Evolutionary conservation across 495 filamentous ascomycete genomes (phyloP).

Genomic region (Chaetomium fimeti): DNA sequence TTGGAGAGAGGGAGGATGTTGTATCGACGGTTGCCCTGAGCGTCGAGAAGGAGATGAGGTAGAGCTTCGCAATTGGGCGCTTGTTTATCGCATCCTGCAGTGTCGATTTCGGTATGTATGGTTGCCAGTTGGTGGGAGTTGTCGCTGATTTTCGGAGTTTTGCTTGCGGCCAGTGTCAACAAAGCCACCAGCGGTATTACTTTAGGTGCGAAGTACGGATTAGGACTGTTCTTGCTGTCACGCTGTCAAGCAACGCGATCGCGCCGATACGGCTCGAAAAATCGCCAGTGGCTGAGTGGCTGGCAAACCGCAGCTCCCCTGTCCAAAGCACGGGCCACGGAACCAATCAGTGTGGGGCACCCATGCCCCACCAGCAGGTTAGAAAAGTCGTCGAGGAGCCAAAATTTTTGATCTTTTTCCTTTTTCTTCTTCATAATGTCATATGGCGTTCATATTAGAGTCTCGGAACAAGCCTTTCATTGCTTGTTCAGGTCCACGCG

Average conservation of each 20-base stretch:
- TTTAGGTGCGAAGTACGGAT: neutral
- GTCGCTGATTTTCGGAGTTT: neutral
- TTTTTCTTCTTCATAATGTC: constrained; percentile 70
- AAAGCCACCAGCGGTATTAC: neutral
- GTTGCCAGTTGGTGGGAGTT: neutral
- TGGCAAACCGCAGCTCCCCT: constrained; percentile 7
- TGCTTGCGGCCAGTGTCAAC: neutral
- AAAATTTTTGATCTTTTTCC: constrained; percentile 40
- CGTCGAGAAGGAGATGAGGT: neutral
- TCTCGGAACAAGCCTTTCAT: constrained; percentile 93
- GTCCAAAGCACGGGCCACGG: constrained; percentile 4
- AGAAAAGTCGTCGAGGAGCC: constrained; percentile 18
- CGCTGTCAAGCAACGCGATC: constrained; percentile 15
- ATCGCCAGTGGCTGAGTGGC: constrained; percentile 19
- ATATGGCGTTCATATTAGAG: constrained; percentile 97
- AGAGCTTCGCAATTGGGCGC: neutral
- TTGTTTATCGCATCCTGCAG: constrained; percentile 13
- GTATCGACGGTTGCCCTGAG: neutral
- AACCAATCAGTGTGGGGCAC: neutral
- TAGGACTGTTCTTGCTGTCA: neutral
- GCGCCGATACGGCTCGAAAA: constrained; percentile 33
- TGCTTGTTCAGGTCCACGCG: constrained; percentile 88
- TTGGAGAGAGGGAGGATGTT: neutral
- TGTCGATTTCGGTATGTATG: neutral
- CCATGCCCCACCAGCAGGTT: neutral